Conservation (phyloP, 345 rosid genomes). For the Hibiscus tridactylites region DNA sequence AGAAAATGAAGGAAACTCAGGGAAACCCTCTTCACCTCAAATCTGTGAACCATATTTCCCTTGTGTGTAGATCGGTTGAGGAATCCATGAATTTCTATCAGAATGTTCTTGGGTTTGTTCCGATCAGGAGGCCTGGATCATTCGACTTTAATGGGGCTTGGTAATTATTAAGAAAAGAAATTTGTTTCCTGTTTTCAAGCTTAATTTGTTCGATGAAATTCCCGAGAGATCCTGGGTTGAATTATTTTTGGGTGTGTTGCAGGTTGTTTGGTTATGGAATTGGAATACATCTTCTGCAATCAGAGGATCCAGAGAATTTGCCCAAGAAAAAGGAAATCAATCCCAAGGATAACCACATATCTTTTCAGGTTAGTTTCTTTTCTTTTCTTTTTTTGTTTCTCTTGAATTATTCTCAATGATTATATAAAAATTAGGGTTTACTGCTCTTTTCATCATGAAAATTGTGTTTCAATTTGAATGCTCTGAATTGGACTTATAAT, state of each 20-base stretch:
- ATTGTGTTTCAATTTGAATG: too few relatives aligned
- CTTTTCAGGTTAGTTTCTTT: conserved; percentile 55
- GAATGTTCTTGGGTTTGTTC: conserved; percentile 63
- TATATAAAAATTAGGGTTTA: too few relatives aligned
- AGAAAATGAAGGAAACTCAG: conserved; percentile 27
- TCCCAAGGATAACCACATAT: conserved; percentile 83
- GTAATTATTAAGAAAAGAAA: conserved; percentile 22
- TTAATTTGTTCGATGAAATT: neutral
- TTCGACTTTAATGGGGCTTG: conserved; percentile 88
- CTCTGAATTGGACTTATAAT: too few relatives aligned
- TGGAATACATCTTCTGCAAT: conserved; percentile 69
- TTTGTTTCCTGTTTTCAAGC: neutral
- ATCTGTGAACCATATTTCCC: conserved; percentile 77
- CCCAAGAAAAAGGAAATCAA: conserved; percentile 55
- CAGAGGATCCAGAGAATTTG: conserved; percentile 55
- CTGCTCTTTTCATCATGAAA: too few relatives aligned
- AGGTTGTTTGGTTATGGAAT: conserved; percentile 79
- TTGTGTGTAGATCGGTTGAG: conserved; percentile 57
- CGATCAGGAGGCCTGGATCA: conserved; percentile 75
- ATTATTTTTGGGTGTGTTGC: neutral
- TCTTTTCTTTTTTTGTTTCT: neutral
- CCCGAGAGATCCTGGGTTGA: neutral
- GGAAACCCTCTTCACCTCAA: conserved; percentile 67
- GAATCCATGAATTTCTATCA: conserved; percentile 68
- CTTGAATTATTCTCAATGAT: too few relatives aligned